These are phyloP conservation scores for Leishmania braziliensis DNA, from an alignment of 208 protist genomes.

Conservation along the genomic window DNA sequence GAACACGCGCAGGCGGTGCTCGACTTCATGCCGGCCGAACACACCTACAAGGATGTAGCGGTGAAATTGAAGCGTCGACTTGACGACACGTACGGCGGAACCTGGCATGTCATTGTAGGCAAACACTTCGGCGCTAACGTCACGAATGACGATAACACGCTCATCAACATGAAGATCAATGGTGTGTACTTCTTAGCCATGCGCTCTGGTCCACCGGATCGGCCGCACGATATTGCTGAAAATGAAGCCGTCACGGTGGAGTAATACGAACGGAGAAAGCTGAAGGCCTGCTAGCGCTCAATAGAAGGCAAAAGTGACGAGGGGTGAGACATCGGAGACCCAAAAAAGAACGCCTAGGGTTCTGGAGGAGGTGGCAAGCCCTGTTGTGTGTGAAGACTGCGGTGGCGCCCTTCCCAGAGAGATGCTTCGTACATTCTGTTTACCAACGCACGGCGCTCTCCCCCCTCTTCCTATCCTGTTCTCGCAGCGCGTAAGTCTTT, in stretches of 20 bases:
- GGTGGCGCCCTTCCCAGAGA: neutral
- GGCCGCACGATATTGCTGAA: slow-evolving; percentile 24
- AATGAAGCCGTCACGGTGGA: neutral
- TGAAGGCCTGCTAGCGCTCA: no score
- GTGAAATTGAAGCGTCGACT: slow-evolving; percentile 66
- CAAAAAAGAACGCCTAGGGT: neutral
- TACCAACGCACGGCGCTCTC: no score
- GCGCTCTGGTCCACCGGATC: slow-evolving; percentile 81
- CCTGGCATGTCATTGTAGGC: slow-evolving; percentile 89
- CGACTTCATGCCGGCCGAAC: slow-evolving; percentile 46
- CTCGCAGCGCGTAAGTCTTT: neutral
- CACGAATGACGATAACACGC: slow-evolving; percentile 79
- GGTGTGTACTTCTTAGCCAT: slow-evolving; percentile 72
- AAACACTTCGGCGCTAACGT: slow-evolving; percentile 87
- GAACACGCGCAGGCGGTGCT: slow-evolving; percentile 65
- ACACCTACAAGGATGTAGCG: slow-evolving; percentile 79
- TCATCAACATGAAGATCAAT: slow-evolving; percentile 88
- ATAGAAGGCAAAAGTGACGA: neutral
- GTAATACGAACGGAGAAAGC: neutral
- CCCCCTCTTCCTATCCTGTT: slow-evolving; percentile 7
- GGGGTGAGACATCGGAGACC: neutral
- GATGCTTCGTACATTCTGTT: neutral
- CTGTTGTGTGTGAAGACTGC: neutral
- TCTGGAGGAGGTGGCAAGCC: neutral
- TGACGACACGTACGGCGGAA: slow-evolving; percentile 63